Base-by-base conservation (phyloP, 2,329 filamentous ascomycete species). In the Scedosporium dehoogii region DNA sequence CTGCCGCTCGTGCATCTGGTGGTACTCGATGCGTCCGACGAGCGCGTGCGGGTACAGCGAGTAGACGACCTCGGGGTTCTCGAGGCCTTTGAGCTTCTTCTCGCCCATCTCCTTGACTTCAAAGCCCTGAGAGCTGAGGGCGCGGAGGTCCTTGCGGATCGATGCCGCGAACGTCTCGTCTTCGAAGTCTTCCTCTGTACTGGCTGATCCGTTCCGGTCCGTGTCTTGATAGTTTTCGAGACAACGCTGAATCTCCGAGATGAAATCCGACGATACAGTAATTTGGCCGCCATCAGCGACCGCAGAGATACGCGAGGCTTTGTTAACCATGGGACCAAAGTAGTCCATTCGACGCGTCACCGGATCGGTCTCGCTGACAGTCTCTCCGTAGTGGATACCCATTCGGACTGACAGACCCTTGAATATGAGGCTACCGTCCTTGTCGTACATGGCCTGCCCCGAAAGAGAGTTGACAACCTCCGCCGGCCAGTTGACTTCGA, bases 291-390 rank as follows among this genome's bases (percentile, higher is more conserved):
- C 94, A 72, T 99, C 94, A 42, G 94, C 94, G 53, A 96, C 92
- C 23, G 91, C 89, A 6, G 91, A 94, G 67, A 99, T 96, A 76
- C 94, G 89, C 16, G 94, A 89, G 0, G 94, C 91, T 71, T 96
- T 92, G 76, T 99, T 99, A 70, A 99, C 94, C 92, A 99, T 99
- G 14, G 94, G 94, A 0, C 94, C 94, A 72, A 97, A 99, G 76
- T 99, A 99, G 70, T 99, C 94, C 94, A 99, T 99, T 66, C 94
- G 91, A 63, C 92, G 89, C 1, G 94, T 99, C 59, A 99, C 92
- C 0, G 94, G 94, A 74, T 99, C 94, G 58, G 89, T 89, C 74
- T 99, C 94, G 72, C 92, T 96, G 69, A 99, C 92, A 5, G 93
- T 94, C 64, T 90, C 87, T 67, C 94, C 94, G 84, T 89, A 99